Evolutionary conservation across 345 rosid genomes (phyloP).

Genomic region (Kernera saxatilis): DNA sequence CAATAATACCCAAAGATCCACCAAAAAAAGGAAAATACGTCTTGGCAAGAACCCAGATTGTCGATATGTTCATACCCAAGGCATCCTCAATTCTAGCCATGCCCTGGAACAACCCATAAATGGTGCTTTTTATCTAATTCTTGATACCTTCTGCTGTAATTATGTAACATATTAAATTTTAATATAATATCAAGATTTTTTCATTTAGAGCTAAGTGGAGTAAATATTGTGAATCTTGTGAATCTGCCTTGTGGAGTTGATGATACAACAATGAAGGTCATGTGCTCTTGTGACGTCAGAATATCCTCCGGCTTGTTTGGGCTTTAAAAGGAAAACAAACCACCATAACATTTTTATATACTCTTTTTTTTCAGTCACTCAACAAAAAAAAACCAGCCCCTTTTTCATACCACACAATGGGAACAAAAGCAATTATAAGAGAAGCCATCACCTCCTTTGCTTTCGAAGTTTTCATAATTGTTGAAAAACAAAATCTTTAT

Average conservation of each 20-base stretch:
- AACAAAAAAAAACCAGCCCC: not conserved
- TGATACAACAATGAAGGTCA: not conserved
- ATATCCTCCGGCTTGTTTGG: slow-evolving; percentile 14
- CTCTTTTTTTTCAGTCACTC: not conserved
- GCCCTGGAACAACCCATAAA: not conserved
- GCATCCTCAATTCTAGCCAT: not conserved
- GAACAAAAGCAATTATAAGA: slow-evolving; percentile 29
- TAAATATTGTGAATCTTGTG: not conserved
- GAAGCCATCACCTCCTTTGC: slow-evolving; percentile 6
- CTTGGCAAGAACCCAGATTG: slow-evolving; percentile 12
- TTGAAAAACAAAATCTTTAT: not conserved
- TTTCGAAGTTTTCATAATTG: slow-evolving; percentile 9
- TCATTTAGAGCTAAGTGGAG: not conserved
- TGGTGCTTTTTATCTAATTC: not conserved
- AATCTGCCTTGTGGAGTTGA: not conserved
- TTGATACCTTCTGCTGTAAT: not conserved
- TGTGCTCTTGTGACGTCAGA: slow-evolving; percentile 11
- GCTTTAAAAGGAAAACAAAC: slow-evolving; percentile 11
- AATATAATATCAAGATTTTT: not conserved
- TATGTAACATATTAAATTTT: not conserved
- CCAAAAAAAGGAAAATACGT: not conserved
- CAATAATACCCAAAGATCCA: not conserved
- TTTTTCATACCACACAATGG: slow-evolving; percentile 27
- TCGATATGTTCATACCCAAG: not conserved
- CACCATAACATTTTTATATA: not conserved